Evolutionary conservation across 257 asterid genomes (phyloP).

Genomic region (Nicotiana attenuata): DNA sequence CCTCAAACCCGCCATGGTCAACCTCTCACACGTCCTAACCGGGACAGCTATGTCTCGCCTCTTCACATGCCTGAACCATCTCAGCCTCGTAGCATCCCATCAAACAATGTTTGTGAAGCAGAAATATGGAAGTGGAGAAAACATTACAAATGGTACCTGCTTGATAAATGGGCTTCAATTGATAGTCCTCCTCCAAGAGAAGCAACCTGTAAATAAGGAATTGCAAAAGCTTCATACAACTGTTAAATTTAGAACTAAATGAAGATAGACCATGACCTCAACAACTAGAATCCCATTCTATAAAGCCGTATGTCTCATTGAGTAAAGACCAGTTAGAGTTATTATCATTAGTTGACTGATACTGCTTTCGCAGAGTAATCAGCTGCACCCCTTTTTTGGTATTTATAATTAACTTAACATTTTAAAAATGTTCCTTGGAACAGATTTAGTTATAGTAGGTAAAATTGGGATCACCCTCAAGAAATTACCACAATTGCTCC

Average conservation of each 20-base stretch:
- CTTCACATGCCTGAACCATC: no score
- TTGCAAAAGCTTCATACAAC: not conserved
- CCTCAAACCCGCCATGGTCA: no score
- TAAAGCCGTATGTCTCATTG: not conserved
- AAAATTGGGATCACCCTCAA: not conserved
- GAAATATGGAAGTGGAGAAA: constrained; percentile 15
- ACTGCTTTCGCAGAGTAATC: not conserved
- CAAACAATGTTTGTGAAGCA: constrained; percentile 13
- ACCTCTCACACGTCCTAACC: no score
- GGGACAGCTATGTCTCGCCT: no score
- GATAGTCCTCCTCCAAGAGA: constrained; percentile 91
- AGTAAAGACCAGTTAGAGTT: not conserved
- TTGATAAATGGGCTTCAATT: constrained; percentile 79
- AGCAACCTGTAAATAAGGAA: constrained; percentile 55
- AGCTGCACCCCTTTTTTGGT: not conserved
- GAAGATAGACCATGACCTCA: not conserved
- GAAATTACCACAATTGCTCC: not conserved
- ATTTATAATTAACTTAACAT: not conserved
- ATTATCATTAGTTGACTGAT: not conserved
- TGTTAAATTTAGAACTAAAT: not conserved
- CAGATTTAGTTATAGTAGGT: not conserved
- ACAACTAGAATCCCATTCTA: not conserved
- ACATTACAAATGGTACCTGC: constrained; percentile 47
- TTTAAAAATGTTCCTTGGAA: not conserved
- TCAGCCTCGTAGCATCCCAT: no score